Evolutionary conservation across 768 basidiomycete genomes (phyloP).

Genomic region (Lactarius hatsudake): DNA sequence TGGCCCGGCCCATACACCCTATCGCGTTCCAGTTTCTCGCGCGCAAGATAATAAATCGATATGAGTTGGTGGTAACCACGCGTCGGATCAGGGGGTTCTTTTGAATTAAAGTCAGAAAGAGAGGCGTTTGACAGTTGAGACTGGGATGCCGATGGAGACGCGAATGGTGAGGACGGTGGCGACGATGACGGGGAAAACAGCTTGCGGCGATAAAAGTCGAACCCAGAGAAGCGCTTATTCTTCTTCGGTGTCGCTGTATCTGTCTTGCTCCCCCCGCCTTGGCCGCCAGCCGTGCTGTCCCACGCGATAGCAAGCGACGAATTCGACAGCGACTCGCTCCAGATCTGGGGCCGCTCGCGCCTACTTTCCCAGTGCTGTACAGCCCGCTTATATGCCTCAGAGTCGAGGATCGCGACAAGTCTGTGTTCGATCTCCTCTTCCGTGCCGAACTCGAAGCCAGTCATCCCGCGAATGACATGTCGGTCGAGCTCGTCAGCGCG

Average conservation of each 20-base stretch:
- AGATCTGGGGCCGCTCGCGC: conserved; percentile 41
- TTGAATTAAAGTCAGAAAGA: conserved; percentile 43
- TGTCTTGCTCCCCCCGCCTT: conserved; percentile 18
- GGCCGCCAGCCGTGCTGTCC: conserved; percentile 44
- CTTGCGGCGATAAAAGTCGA: conserved; percentile 92
- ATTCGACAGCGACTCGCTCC: conserved; percentile 61
- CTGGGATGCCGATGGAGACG: conserved; percentile 60
- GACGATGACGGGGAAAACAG: conserved; percentile 61
- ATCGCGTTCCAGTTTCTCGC: conserved; percentile 95
- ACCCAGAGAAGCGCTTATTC: conserved; percentile 86
- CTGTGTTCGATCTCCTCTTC: conserved; percentile 81
- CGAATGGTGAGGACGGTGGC: conserved; percentile 50
- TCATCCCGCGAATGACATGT: conserved; percentile 85
- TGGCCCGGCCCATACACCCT: conserved; percentile 89
- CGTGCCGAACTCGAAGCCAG: conserved; percentile 93
- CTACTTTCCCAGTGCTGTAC: conserved; percentile 79
- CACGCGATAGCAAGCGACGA: conserved; percentile 68
- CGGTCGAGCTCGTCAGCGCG: conserved; percentile 86
- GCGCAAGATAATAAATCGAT: conserved; percentile 93
- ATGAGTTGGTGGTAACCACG: conserved; percentile 92
- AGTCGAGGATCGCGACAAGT: conserved; percentile 68
- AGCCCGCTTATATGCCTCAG: conserved; percentile 71
- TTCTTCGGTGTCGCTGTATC: conserved; percentile 45
- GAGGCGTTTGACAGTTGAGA: conserved; percentile 50
- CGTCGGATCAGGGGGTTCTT: conserved; percentile 73